Base-by-base conservation (phyloP, 164 flowering plant species). In the Vitis labrusca region DNA sequence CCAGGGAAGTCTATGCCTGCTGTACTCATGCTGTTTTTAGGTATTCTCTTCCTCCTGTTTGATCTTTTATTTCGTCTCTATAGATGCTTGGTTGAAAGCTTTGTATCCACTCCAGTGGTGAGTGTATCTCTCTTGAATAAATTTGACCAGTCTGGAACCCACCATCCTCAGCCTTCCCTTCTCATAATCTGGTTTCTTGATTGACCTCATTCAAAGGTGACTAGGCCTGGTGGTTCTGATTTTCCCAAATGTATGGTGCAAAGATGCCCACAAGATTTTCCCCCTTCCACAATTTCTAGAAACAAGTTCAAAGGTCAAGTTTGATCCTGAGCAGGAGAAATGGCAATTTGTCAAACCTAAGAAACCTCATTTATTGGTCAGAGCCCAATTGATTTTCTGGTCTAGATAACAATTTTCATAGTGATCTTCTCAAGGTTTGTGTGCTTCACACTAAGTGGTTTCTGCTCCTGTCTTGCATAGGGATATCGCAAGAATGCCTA, bases 11-110 rank as follows among this genome's bases (percentile, higher is more conserved):
- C 14, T 93, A 89, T 83, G 97, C 98, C 3, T 91, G 97, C 77
- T 77, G 91, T 69, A 88, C 94, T 8, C 98, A 92, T 78, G 93
- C 91, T 65, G 93, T 92, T 67, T 89, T 92, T 59, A 90, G 97
- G 97, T 89, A 65, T 32, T 6, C 47, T 48, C 54, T 30, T 17
- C 50, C 48, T 68, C 53, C 1, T 19, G 48, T 10, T 60, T 30
- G 1, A 11, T 15, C 1, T 59, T 64, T 23, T 16, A 19, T 56
- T 1, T 16, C 54, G 2, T 66, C 37, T 13, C 19, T 32, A 10
- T 56, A 29, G 27, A 63, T 49, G 52, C 14, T 6, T 3, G 44
- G 44, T 37, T 3, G 44, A 37, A 37, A 37, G 44, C 44, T 37
- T 37, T 37, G 5, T 37, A 37, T 37, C 44, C 6, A 37, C 44